Base-by-base conservation (phyloP, 306 rosid species). In the Pterocarpus santalinus region DNA sequence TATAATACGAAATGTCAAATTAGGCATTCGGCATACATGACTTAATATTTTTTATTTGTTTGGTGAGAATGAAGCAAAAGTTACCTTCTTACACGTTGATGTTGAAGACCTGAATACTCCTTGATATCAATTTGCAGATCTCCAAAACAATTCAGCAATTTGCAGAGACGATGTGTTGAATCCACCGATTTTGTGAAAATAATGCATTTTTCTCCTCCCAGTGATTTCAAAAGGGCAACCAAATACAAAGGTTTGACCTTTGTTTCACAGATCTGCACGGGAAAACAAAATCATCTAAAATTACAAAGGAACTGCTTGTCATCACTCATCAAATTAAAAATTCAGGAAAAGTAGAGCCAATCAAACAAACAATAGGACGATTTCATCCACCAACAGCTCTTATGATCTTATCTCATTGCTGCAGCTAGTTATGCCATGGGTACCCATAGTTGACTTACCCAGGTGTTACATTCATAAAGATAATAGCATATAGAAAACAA, bases 121-220 rank as follows among this genome's bases (percentile, higher is more conserved):
- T 89, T 91, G 69, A 93, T 90, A 87, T 86, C 88, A 77, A 95
- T 83, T 80, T 87, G 84, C 61, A 89, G 82, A 77, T 87, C 88
- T 49, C 35, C 85, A 80, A 95, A 93, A 82, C 84, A 93, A 83
- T 90, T 89, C 22, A 95, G 81, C 73, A 95, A 87, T 43, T 91
- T 82, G 87, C 98, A 91, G 28, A 95, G 92, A 61, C 94, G 94
- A 73, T 88, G 98, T 68, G 99, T 91, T 22, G 98, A 89, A 62
- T 90, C 98, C 87, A 95, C 99, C 13, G 98, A 95, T 77, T 91
- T 86, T 38, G 99, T 93, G 68, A 95, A 95, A 86, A 93, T 90
- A 4, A 95, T 90, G 90, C 96, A 93, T 78, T 95, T 93, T 81
- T 93, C 98, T 41, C 80, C 90, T 83, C 83, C 97, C 43, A 95